Conservation (phyloP, 768 basidiomycete species). For the Tulasnella sp. region DNA sequence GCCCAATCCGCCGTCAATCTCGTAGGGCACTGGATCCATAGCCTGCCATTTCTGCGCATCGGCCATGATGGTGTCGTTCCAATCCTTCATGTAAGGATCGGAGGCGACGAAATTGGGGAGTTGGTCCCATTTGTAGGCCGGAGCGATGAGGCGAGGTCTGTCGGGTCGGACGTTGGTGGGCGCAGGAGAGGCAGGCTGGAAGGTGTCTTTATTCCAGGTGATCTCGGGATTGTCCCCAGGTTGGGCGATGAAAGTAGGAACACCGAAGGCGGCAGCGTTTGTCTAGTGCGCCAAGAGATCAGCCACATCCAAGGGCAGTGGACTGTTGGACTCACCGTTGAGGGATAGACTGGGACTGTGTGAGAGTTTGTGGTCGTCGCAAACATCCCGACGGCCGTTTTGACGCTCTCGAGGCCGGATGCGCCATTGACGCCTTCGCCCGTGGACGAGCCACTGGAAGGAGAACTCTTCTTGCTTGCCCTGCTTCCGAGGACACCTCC, state of each 20-base stretch:
- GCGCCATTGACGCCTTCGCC: conserved; percentile 5
- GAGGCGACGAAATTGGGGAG: conserved; percentile 66
- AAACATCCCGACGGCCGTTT: conserved; percentile 54
- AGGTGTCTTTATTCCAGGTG: conserved; percentile 76
- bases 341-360: conserved; percentile 78
- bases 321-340: conserved; percentile 56
- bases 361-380: conserved; percentile 75
- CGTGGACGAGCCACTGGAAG: conserved; percentile 18
- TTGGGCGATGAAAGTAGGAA: conserved; percentile 61
- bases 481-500: conserved; percentile 76
- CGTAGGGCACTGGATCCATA: conserved; percentile 58
- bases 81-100: conserved; percentile 77
- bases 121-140: conserved; percentile 82
- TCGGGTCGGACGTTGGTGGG: conserved; percentile 57
- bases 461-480: conserved; percentile 36
- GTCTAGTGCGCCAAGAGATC: conserved; percentile 41
- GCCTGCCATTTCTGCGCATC: conserved; percentile 75
- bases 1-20: conserved; percentile 56
- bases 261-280: conserved; percentile 59
- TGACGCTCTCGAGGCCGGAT: conserved; percentile 40
- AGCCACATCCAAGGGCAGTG: neutral
- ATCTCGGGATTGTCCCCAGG: conserved; percentile 40
- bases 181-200: conserved; percentile 53
- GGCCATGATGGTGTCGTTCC: conserved; percentile 85
- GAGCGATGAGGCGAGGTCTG: conserved; percentile 88